Evolutionary conservation across 2,329 filamentous ascomycete genomes (phyloP), one percentile per base, ranked within the genome.

Genomic region (Alternaria gaisen): DNA sequence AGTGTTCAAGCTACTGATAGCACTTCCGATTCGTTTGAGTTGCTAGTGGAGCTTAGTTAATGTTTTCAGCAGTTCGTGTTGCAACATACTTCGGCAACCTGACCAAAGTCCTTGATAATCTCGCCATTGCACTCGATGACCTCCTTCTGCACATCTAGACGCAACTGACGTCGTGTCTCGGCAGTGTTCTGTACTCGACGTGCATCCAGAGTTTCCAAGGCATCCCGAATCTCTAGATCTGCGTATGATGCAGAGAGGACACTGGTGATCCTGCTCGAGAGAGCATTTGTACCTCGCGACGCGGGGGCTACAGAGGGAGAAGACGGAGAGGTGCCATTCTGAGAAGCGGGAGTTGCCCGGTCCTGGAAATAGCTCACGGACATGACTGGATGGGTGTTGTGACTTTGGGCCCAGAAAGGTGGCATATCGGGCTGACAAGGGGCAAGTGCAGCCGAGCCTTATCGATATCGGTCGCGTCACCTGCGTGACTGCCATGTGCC

Each of bases 161-260:
- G 88, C 16, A 98, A 81, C 60, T 92, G 90, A 6, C 94, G 88
- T 53, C 95, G 87, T 3, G 89, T 90, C 67, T 94, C 91, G 10
- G 91, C 85, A 12, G 88, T 92, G 75, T 97, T 97, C 56, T 85
- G 82, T 14, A 93, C 78, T 1, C 85, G 85, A 36, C 91, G 86
- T 51, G 87, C 82, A 79, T 97, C 94, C 20, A 98, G 82, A 1
- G 95, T 87, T 53, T 87, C 83, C 30, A 99, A 82, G 14, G 93
- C 90, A 82, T 97, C 92, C 66, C 93, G 88, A 69, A 98, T 97
- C 68, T 97, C 94, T 5, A 92, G 85, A 79, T 98, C 95, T 7
- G 93, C 91, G 80, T 97, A 97, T 0, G 94, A 97, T 3, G 93
- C 90, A 4, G 95, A 97, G 50, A 98, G 86, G 41, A 98, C 91